Conservation (phyloP, 2,329 filamentous ascomycete genomes). For the Fusarium sororula region DNA sequence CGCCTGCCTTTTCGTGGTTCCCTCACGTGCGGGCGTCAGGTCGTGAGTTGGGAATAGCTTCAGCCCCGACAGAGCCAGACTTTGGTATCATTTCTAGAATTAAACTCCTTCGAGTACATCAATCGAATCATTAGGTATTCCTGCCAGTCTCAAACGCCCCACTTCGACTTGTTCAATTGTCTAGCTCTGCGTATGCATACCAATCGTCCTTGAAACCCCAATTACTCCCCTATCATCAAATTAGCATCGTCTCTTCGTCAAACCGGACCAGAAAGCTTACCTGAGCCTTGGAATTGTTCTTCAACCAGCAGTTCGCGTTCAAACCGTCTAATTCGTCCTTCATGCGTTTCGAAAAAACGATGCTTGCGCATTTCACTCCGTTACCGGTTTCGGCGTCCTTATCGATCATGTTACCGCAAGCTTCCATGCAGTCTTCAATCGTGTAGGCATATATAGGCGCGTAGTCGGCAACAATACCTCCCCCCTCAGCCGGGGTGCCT, state of each 20-base stretch:
- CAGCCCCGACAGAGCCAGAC: background rate
- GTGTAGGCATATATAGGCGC: constrained; percentile 8
- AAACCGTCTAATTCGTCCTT: background rate
- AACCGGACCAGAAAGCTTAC: background rate
- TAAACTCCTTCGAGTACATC: background rate
- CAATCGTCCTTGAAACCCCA: constrained; percentile 17
- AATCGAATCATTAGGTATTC: background rate
- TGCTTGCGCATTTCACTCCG: constrained; percentile 5
- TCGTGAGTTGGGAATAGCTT: background rate
- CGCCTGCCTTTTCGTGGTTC: background rate
- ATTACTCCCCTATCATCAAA: background rate
- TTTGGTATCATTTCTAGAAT: constrained; percentile 1
- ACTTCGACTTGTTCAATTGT: background rate
- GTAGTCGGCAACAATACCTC: constrained; percentile 9
- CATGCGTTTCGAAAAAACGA: constrained; percentile 21
- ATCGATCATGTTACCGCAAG: constrained; percentile 18
- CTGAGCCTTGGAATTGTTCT: background rate
- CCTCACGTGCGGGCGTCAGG: background rate
- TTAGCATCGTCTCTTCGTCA: background rate
- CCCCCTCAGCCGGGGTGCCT: background rate
- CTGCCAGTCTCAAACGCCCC: too few relatives aligned
- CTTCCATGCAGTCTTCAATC: constrained; percentile 25
- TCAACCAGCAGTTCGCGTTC: constrained; percentile 26
- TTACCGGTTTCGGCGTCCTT: background rate
- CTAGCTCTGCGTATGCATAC: constrained; percentile 19